phyloP scores from a whole-genome alignment of 768 basidiomycete species.

The Cyclocybe cylindracea region DNA sequence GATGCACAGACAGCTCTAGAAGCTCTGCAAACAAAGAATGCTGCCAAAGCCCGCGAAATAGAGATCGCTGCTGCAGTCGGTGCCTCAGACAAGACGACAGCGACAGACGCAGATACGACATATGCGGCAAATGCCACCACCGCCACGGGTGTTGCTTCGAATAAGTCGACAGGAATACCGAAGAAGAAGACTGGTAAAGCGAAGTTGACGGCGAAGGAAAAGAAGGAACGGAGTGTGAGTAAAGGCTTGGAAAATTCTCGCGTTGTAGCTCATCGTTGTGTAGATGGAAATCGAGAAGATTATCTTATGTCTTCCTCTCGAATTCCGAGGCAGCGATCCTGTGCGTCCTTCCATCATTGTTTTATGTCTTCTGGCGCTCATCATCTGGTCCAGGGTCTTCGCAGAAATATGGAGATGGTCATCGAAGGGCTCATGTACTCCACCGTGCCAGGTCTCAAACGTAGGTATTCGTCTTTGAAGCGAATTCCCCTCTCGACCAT shows the following conservation, averaged over 20 bases:
- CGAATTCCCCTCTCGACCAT: not conserved
- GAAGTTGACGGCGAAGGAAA: conserved; percentile 77
- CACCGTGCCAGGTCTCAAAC: conserved; percentile 58
- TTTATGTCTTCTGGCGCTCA: not conserved
- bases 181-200: conserved; percentile 65
- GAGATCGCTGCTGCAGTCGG: conserved; percentile 29
- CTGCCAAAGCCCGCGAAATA: conserved; percentile 32
- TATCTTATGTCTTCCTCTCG: conserved; percentile 77
- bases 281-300: conserved; percentile 70
- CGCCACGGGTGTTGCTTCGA: conserved; percentile 29
- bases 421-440: conserved; percentile 76
- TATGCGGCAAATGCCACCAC: conserved; percentile 41
- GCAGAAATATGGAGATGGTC: conserved; percentile 78
- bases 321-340: conserved; percentile 88
- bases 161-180: conserved; percentile 33
- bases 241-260: not conserved
- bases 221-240: conserved; percentile 75
- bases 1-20: conserved; percentile 59
- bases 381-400: conserved; percentile 51
- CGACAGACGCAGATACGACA: conserved; percentile 42
- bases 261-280: not conserved
- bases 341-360: conserved; percentile 44
- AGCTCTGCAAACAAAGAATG: conserved; percentile 43
- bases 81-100: conserved; percentile 38
- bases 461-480: conserved; percentile 36